Percentiles rank a stretch among this genome's conserved stretches.
These are phyloP conservation scores for Fusarium sp. DNA, from an alignment of 2,329 filamentous ascomycete genomes.

Conservation along the genomic window DNA sequence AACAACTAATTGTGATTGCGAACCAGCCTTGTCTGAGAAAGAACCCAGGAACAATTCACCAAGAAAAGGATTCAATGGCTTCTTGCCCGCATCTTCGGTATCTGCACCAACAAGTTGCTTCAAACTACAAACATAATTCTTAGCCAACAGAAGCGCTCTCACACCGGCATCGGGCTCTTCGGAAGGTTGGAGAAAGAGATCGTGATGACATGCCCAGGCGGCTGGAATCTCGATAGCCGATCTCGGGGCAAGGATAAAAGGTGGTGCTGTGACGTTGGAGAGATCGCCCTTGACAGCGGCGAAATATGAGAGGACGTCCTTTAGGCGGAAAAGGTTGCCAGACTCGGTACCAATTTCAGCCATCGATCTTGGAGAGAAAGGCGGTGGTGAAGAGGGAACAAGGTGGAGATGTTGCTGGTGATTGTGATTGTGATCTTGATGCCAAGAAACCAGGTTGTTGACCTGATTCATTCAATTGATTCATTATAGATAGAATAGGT, in stretches of 20 bases:
- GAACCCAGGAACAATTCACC: conserved; percentile 62
- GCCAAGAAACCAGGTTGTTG: conserved; percentile 10
- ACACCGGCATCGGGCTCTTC: conserved; percentile 24
- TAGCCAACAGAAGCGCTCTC: conserved; percentile 10
- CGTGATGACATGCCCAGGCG: conserved; percentile 56
- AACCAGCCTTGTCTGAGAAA: conserved; percentile 49
- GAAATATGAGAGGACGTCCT: conserved; percentile 26
- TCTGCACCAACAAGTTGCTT: conserved; percentile 25
- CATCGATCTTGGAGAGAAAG: conserved; percentile 10
- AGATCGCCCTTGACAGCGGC: conserved; percentile 60
- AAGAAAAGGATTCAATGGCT: conserved; percentile 65
- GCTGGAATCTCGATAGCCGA: conserved; percentile 65
- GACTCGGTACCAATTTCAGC: conserved; percentile 20
- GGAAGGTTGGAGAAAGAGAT: conserved; percentile 27
- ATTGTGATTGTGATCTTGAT: conserved; percentile 1
- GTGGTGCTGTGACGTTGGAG: conserved; percentile 64
- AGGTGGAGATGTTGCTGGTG: background rate
- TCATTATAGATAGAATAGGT: background rate
- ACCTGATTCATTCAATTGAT: background rate
- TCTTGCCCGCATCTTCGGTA: conserved; percentile 50
- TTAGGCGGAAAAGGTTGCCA: conserved; percentile 18
- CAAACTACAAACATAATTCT: conserved; percentile 23
- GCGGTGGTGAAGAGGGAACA: background rate
- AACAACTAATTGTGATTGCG: conserved; percentile 49
- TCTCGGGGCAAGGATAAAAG: conserved; percentile 61